Base-by-base conservation (phyloP, 352 stramenopile genomes). In the Pythium utonaiense region DNA sequence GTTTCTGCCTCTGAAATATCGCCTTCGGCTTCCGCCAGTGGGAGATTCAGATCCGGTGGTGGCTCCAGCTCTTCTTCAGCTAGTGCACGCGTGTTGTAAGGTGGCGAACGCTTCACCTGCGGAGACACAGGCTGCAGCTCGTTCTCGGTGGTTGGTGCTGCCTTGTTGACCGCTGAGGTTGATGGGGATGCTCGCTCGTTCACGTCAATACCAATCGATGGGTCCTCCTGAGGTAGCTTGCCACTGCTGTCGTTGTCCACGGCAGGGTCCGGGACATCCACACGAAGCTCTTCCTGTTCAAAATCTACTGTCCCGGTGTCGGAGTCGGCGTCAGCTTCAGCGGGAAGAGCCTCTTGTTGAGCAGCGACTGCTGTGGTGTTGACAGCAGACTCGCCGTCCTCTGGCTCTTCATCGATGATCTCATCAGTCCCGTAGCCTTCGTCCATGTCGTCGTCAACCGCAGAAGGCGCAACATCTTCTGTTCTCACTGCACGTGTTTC, bases 221-320 rank as follows among this genome's bases (percentile, higher is more conserved):
- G 2, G 28, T 21, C 27, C 7, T 38, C 12, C 6, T 45, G 19
- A 25, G 38, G 3, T 6, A 58, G 10, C 24, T 21, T 31, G 13
- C 28, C 28, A 33, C 28, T 33, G 9, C 30, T 28, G 7, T 12
- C 3, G 22, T 30, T 17, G 4, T 19, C 19, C 21, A 38, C 22
- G 13, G 21, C 34, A 24, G 48, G 17, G n/a, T 62, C 55, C 13
- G 31, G n/a, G 19, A 13, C 8, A 38, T 62, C 28, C 8, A 56
- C 42, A 7, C 55, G 42, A 28, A 57, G 12, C 6, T 51, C 47
- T 44, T 63, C 53, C 13, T 57, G 30, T 17, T 63, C 36, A 3
- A 68, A 55, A 55, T 68, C 61, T 1, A 60, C 14, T 6, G 54
- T 69, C 1, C 56, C 62, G 25, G 62, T 61, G 24, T 69, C 62